phyloP scores from a whole-genome alignment of 805 yeast species.

The Clavispora vitiphila region DNA sequence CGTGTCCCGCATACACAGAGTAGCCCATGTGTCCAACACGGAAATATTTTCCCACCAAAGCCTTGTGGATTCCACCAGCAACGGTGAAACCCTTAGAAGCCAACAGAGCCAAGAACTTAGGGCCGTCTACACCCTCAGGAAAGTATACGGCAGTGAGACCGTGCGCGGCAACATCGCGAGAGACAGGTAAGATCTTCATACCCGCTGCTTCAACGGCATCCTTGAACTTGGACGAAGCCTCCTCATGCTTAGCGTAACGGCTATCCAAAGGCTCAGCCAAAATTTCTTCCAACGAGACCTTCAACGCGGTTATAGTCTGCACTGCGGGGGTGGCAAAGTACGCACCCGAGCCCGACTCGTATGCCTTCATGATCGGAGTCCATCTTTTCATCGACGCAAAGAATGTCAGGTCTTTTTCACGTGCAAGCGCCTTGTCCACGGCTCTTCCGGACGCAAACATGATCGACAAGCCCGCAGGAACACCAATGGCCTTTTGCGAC shows the following conservation, averaged over 20 bases:
- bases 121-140: constrained; percentile 69
- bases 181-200: constrained; percentile 61
- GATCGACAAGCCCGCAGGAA: constrained; percentile 86
- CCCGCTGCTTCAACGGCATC: constrained; percentile 52
- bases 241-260: constrained; percentile 60
- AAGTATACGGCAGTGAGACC: constrained; percentile 83
- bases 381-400: constrained; percentile 76
- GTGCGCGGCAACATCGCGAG: constrained; percentile 64
- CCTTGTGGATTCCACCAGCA: constrained; percentile 88
- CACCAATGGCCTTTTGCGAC: constrained; percentile 93
- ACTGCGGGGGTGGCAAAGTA: constrained; percentile 98
- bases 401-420: constrained; percentile 46
- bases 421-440: constrained; percentile 49
- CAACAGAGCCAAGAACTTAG: constrained; percentile 55
- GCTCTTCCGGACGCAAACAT: constrained; percentile 76
- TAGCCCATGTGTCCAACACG: constrained; percentile 97
- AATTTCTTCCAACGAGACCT: constrained; percentile 70
- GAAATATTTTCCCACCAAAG: constrained; percentile 74
- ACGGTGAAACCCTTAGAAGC: constrained; percentile 65
- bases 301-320: constrained; percentile 77
- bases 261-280: constrained; percentile 49
- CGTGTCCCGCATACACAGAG: constrained; percentile 44
- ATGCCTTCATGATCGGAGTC: constrained; percentile 83
- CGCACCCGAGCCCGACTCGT: constrained; percentile 72
- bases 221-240: constrained; percentile 65